Evolutionary conservation across 176 grass and related monocot species (phyloP).

Genomic region (Tillandsia fasciculata): DNA sequence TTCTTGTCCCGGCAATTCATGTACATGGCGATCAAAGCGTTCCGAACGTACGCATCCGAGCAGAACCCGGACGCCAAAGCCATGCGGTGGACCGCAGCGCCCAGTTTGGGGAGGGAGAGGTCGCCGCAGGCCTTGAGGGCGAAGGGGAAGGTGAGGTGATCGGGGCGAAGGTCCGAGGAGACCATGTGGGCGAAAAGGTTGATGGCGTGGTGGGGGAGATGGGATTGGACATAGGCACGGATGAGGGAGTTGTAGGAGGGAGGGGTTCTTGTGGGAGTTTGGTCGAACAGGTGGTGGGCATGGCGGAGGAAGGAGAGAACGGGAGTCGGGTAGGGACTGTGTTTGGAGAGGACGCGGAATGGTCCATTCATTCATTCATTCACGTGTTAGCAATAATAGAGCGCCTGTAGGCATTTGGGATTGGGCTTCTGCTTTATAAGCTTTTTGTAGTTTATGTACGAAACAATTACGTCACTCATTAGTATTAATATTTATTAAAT

Average conservation of each 20-base stretch:
- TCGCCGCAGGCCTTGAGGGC: slow-evolving; percentile 45
- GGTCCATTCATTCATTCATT: background rate
- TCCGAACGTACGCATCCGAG: slow-evolving; percentile 47
- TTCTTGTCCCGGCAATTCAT: slow-evolving; percentile 34
- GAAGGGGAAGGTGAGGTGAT: slow-evolving; percentile 63
- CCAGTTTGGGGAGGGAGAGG: slow-evolving; percentile 20
- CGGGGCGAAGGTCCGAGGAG: slow-evolving; percentile 22
- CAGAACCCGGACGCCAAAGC: slow-evolving; percentile 36
- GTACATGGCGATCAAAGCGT: slow-evolving; percentile 47
- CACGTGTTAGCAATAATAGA: no score
- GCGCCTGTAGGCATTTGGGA: no score
- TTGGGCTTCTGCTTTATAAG: no score
- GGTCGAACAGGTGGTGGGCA: slow-evolving; percentile 43
- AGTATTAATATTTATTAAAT: no score
- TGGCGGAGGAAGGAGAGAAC: background rate
- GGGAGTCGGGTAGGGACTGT: background rate
- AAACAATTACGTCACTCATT: no score
- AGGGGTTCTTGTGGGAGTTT: slow-evolving; percentile 18
- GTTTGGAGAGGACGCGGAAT: background rate
- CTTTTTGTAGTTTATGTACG: no score
- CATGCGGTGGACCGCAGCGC: slow-evolving; percentile 36
- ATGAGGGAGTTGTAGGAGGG: slow-evolving; percentile 41
- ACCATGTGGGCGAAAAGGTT: slow-evolving; percentile 34
- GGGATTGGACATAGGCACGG: slow-evolving; percentile 32
- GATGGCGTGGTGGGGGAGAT: slow-evolving; percentile 29